phyloP scores from a whole-genome alignment of 2,329 filamentous ascomycete genomes.

The Botrytis paeoniae region DNA sequence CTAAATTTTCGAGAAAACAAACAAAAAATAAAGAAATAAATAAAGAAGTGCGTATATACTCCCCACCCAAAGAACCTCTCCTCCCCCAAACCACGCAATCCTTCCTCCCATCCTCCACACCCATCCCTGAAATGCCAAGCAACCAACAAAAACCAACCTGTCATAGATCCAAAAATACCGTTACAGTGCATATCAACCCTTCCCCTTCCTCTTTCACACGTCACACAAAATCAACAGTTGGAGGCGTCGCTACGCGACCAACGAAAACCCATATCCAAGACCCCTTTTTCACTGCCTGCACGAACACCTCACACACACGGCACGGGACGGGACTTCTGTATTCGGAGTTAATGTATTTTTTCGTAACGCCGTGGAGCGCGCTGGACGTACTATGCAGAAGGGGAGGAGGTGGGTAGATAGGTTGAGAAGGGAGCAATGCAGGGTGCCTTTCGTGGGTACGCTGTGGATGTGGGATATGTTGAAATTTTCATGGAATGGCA shows the following conservation, averaged over 20 bases:
- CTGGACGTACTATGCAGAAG: background rate
- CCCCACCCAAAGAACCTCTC: too few species aligned
- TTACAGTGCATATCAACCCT: background rate
- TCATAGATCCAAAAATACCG: background rate
- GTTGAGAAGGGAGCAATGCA: background rate
- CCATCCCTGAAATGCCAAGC: background rate
- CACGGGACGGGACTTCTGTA: background rate
- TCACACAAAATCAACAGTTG: background rate
- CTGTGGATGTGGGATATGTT: background rate
- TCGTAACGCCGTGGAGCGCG: background rate
- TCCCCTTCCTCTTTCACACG: background rate
- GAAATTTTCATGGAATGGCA: too few species aligned
- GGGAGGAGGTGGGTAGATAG: background rate
- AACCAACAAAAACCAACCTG: background rate
- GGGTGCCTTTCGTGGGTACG: accelerated
- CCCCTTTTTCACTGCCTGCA: background rate
- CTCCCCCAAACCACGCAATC: too few species aligned
- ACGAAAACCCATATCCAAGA: background rate
- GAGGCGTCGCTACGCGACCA: background rate
- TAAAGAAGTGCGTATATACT: too few species aligned
- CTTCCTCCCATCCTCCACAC: too few species aligned
- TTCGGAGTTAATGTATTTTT: background rate
- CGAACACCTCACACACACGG: background rate
- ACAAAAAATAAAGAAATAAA: too few species aligned
- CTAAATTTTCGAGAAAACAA: background rate